Evolutionary conservation across 345 rosid genomes (phyloP).

Genomic region (Theobroma cacao): DNA sequence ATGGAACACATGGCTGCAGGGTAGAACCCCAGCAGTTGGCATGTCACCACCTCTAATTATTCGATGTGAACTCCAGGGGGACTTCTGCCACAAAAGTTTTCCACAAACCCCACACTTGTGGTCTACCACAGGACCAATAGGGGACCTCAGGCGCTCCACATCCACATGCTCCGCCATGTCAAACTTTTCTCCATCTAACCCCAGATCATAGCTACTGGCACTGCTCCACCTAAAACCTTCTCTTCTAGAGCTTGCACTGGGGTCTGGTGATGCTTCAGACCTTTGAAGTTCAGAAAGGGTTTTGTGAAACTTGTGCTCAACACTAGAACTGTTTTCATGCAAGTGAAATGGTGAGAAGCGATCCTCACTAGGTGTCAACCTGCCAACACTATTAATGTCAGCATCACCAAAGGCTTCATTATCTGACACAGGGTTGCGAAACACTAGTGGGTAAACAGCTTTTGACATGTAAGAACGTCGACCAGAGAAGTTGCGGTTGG

Average conservation of each 20-base stretch:
- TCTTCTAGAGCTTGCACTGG: conserved; percentile 60
- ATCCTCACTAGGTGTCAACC: conserved; percentile 48
- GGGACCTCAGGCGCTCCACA: conserved; percentile 34
- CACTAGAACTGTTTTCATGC: conserved; percentile 38
- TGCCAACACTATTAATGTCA: conserved; percentile 37
- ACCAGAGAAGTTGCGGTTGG: conserved; percentile 35
- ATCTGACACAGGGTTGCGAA: conserved; percentile 79
- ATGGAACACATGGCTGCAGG: conserved; percentile 83
- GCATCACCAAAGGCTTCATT: conserved; percentile 45
- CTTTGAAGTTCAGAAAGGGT: conserved; percentile 47
- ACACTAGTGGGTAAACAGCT: conserved; percentile 68
- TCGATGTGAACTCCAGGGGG: conserved; percentile 83
- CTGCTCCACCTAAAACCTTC: conserved; percentile 79
- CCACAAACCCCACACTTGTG: conserved; percentile 77
- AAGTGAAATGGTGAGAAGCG: conserved; percentile 45
- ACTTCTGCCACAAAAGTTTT: conserved; percentile 62
- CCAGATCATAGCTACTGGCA: conserved; percentile 62
- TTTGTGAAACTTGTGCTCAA: conserved; percentile 44
- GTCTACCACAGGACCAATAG: conserved; percentile 24
- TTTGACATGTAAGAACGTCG: conserved; percentile 54
- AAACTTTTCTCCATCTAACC: conserved; percentile 52
- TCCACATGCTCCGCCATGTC: conserved; percentile 41
- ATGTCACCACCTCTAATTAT: conserved; percentile 70
- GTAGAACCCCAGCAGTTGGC: conserved; percentile 78
- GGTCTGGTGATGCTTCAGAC: conserved; percentile 53